Percentiles rank a stretch among this genome's conserved stretches.
Evolutionary conservation across 2,329 filamentous ascomycete species (phyloP).

Genomic region (Didymella arachidicola): DNA sequence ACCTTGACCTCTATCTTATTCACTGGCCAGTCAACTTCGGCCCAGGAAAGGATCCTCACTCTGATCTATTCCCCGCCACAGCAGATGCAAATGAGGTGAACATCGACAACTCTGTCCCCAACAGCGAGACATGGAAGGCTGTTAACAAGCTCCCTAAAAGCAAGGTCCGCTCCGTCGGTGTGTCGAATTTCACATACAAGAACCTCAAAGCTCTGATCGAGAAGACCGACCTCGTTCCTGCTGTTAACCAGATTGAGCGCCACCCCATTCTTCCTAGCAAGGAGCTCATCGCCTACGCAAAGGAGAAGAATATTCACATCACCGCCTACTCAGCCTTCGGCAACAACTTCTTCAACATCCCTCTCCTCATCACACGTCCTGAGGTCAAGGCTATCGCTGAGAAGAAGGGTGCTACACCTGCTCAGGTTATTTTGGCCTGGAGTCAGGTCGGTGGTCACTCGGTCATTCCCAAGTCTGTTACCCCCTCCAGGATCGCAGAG

Average conservation of each 20-base stretch:
- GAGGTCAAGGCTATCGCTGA: conserved; percentile 73
- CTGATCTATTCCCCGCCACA: conserved; percentile 37
- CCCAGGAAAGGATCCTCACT: conserved; percentile 52
- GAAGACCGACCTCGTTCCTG: conserved; percentile 48
- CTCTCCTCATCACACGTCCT: conserved; percentile 72
- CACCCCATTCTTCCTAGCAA: conserved; percentile 42
- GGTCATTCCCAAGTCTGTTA: conserved; percentile 44
- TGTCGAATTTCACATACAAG: conserved; percentile 45
- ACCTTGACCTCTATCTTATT: conserved; percentile 88
- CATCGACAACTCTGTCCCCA: conserved; percentile 41
- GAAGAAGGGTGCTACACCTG: conserved; percentile 69
- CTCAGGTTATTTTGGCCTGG: conserved; percentile 86
- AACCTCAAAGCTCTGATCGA: conserved; percentile 63
- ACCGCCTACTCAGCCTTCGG: conserved; percentile 55
- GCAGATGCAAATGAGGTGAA: conserved; percentile 64
- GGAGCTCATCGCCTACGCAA: conserved; percentile 40
- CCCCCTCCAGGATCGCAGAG: conserved; percentile 36
- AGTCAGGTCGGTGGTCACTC: conserved; percentile 69
- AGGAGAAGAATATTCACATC: conserved; percentile 45
- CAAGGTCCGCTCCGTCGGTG: conserved; percentile 43
- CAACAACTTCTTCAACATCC: conserved; percentile 53
- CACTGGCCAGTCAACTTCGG: conserved; percentile 88
- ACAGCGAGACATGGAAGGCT: conserved; percentile 48
- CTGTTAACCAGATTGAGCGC: conserved; percentile 44
- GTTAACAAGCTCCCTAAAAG: conserved; percentile 52